A percentile compares a stretch with the other conserved stretches of the same genome.
Evolutionary conservation across 306 rosid genomes (phyloP).

Genomic region (Myrica gale): DNA sequence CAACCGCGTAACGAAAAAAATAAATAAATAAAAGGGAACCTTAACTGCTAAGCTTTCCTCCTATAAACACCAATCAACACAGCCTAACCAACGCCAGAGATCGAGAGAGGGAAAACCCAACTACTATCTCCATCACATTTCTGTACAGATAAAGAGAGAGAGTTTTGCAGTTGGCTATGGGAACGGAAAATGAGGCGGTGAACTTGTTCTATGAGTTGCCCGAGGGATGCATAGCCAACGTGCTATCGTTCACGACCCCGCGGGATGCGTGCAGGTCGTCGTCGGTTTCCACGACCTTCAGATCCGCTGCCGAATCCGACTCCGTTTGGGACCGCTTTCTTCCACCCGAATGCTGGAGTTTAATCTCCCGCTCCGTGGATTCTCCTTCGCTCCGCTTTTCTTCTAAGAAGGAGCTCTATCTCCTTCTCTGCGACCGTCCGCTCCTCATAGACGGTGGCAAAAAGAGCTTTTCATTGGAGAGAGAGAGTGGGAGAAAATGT

Average conservation of each 20-base stretch:
- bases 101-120: no score
- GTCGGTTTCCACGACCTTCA: conserved; percentile 48
- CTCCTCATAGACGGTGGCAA: conserved; percentile 55
- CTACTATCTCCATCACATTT: no score
- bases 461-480: conserved; percentile 65
- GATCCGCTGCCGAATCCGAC: conserved; percentile 74
- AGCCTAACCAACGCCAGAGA: no score
- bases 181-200: not conserved
- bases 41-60: no score
- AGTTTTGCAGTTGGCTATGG: not conserved
- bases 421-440: conserved; percentile 47
- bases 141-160: no score
- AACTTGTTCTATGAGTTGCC: conserved; percentile 46
- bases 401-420: conserved; percentile 59
- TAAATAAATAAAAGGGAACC: no score
- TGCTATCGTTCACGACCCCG: conserved; percentile 67
- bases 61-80: no score
- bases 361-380: conserved; percentile 28
- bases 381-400: not conserved
- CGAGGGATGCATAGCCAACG: conserved; percentile 61
- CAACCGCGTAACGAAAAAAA: no score
- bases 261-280: conserved; percentile 54
- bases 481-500: conserved; percentile 53
- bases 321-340: conserved; percentile 68
- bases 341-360: conserved; percentile 38